Evolutionary conservation across 1,139 yeast genomes (phyloP).

Genomic region (Diutina neorugosa): DNA sequence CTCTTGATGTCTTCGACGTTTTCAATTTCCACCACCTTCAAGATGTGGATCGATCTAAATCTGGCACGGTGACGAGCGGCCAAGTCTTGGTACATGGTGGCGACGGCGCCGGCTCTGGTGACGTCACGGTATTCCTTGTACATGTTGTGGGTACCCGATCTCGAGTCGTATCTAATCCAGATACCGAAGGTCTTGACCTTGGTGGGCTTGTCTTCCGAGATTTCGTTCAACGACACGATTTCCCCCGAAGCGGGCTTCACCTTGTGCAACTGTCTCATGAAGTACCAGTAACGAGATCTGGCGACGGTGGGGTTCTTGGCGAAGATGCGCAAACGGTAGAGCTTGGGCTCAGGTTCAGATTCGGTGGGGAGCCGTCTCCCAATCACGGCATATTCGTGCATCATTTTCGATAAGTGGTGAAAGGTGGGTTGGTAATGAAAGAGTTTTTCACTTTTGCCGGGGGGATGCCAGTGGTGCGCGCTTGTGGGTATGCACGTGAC

Average conservation of each 20-base stretch:
- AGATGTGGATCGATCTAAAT: conserved; percentile 97
- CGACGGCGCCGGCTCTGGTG: conserved; percentile 98
- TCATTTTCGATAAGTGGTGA: conserved; percentile 56
- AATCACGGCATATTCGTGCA: conserved; percentile 94
- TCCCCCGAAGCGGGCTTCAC: conserved; percentile 99
- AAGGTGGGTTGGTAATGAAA: conserved; percentile 13
- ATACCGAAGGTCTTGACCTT: conserved; percentile 99
- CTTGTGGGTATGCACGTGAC: not conserved
- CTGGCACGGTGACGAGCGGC: conserved; percentile 99
- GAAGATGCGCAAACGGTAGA: conserved; percentile 99
- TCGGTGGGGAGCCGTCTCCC: conserved; percentile 99
- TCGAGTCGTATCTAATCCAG: conserved; percentile 99
- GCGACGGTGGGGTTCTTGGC: conserved; percentile 99
- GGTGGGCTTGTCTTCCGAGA: conserved; percentile 94
- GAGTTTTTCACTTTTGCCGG: not conserved
- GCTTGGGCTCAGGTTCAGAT: conserved; percentile 98
- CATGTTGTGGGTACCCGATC: conserved; percentile 99
- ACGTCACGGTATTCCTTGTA: conserved; percentile 99
- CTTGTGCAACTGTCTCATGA: conserved; percentile 98
- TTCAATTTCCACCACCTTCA: conserved; percentile 97
- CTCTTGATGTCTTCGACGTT: conserved; percentile 98
- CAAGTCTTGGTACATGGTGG: conserved; percentile 97
- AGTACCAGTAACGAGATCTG: conserved; percentile 99
- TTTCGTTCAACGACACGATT: conserved; percentile 84
- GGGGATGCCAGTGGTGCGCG: not conserved